phyloP scores from a whole-genome alignment of 192 early-diverging fungal species.

The Neocallimastix lanati region DNA sequence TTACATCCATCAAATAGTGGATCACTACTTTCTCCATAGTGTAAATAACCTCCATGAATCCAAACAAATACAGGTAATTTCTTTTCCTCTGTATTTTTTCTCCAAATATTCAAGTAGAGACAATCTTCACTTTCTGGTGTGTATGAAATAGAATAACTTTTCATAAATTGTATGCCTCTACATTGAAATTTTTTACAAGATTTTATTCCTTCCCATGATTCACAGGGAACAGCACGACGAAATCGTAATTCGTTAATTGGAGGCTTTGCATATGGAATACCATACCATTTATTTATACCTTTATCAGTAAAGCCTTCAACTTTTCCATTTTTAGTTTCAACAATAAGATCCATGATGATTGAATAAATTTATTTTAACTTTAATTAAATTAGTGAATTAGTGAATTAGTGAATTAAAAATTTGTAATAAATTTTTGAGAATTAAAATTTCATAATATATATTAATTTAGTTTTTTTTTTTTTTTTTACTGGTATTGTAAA shows the following conservation, averaged over 20 bases:
- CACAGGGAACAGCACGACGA: not conserved
- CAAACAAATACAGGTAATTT: not conserved
- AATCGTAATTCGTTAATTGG: not conserved
- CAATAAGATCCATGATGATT: too few relatives aligned
- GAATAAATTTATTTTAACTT: too few relatives aligned
- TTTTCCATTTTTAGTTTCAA: not conserved
- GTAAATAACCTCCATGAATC: not conserved
- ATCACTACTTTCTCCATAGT: not conserved
- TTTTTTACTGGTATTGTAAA: too few relatives aligned
- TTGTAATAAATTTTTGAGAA: too few relatives aligned
- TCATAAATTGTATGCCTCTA: not conserved
- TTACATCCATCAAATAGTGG: not conserved
- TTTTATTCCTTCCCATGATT: not conserved
- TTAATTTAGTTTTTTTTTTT: too few relatives aligned
- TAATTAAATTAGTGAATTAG: too few relatives aligned
- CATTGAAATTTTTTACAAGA: not conserved
- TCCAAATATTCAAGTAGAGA: conserved; percentile 14
- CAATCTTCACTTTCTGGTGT: conserved; percentile 14
- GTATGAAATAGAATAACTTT: not conserved
- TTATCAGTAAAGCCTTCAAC: not conserved
- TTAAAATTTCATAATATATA: too few relatives aligned
- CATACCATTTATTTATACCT: not conserved
- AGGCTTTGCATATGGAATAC: not conserved
- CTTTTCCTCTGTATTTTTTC: not conserved
- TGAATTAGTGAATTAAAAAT: too few relatives aligned